Evolutionary conservation across 371 early-diverging fungal genomes (phyloP), one percentile per base, ranked within the genome.

Genomic region (Apophysomyces variabilis): DNA sequence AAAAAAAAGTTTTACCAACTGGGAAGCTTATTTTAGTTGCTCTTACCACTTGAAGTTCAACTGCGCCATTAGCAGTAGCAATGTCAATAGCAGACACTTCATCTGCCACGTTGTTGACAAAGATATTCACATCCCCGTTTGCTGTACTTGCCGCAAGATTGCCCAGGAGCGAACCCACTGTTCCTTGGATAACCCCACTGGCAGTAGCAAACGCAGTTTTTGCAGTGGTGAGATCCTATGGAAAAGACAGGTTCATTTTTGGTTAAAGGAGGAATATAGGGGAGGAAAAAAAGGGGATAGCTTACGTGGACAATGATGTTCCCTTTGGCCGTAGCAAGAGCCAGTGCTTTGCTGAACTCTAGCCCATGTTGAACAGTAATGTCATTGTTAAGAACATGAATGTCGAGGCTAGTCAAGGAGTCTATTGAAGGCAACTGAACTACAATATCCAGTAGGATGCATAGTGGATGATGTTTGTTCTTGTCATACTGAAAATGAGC

Each of bases 311-410:
- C 47, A 5, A 47, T 18, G 18, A 59, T 39, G 13, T 59, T 26
- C 8, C 60, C 60, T 18, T 59, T 59, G n/a, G 38, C 60, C 14
- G 21, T 59, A 11, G 39, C 60, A n/a, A 59, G 60, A 18, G 11
- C 38, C 8, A 59, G 38, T 14, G 7, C n/a, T 18, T 38, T 59
- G 7, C 36, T 36, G 21, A 59, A 39, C 8, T 5, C 37, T 13
- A 59, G 14, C 11, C 18, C 60, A 14, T 59, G 38, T 7, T 39
- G 38, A 7, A 59, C 38, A 18, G 14, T 43, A 7, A 59, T 59
- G 4, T 38, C 26, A 18, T 1, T 38, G 26, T 35, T 12, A 36
- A 43, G n/a, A 9, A 59, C 14, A 6, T 9, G 16, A 5, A 59
- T 13, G 7, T 59, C 18, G 11, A 59, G 60, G 6, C 6, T 12